Evolutionary conservation across 306 rosid genomes (phyloP), one percentile per base, ranked within the genome.

Genomic region (Fagus sylvatica): DNA sequence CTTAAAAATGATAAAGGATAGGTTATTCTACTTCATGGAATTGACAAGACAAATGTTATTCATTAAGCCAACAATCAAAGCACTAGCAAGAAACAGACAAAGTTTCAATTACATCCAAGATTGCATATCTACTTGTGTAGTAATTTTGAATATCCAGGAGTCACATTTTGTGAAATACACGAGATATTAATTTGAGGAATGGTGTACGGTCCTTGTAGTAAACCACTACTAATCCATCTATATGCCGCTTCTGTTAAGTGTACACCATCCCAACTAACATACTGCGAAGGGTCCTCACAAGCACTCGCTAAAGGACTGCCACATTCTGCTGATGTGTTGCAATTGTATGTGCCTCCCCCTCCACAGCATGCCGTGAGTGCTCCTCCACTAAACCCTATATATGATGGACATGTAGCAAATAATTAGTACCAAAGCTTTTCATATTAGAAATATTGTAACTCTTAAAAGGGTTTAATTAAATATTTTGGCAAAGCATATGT

Each of bases 241-340:
- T 78, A 61, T n/a, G 77, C 77, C 3, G 73, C 73, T 61, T 72
- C 82, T 37, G 82, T 78, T 9, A 78, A 61, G 64, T 78, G 82
- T 1, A 72, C 0, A 1, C 90, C 87, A 82, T 88, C 90, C 90
- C 92, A 88, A 2, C 77, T 56, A 68, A 82, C 85, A 78, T 75
- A 71, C 64, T 82, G 54, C 1, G 85, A 86, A 62, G 92, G 90
- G 60, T 86, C 85, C 34, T 80, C 88, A 75, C 92, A 88, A 13
- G 56, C 79, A 49, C 6, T 30, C 37, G 12, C 80, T 0, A 60
- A 51, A 53, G 67, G 53, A 11, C 7, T 1, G 0, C 85, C 84
- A 77, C 88, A 86, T 8, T 0, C 0, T 5, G 3, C 30, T 36
- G 85, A 48, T 71, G 2, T 1, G 30, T 81, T 83, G 64, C 0